Base-by-base conservation (phyloP, 768 basidiomycete species). In the Artomyces pyxidatus region DNA sequence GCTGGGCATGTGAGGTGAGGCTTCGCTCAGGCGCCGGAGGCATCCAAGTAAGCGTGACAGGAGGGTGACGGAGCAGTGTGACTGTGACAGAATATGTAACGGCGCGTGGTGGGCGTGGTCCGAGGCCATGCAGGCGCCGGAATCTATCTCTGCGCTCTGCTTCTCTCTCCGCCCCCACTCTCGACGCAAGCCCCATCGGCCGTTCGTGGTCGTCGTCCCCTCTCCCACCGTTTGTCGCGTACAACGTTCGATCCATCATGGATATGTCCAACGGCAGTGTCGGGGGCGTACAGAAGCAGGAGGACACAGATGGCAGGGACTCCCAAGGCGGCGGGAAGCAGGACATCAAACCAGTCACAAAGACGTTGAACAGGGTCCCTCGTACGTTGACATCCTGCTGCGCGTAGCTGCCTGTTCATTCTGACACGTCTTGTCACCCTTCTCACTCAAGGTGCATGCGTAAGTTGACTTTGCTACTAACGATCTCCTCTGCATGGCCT, bases 321-420 rank as follows among this genome's bases (percentile, higher is more conserved):
- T 44, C 59, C 23, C 59, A 60, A 56, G 61, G 60, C 37, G 52
- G 58, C 43, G 52, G 48, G 42, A 88, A 87, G 66, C 75, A 74
- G 42, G 85, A 86, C 59, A 61, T 77, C 28, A 90, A 88, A 61
- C 81, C 86, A n/a, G 69, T 70, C 27, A 80, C 78, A 45, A 83
- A 85, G 68, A 85, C 88, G 8, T 71, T 90, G 61, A 91, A 91
- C 68, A 76, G 88, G 66, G 88, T 91, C 16, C 89, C 88, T 57
- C 83, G 88, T 91, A 71, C 59, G 86, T 76, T 35, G 49, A 53
- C 58, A 58, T 42, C 57, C 45, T 28, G 26, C 44, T 37, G 52
- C 30, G n/a, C n/a, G n/a, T n/a, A n/a, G n/a, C 55, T 52, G 50
- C 48, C 53, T 51, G 42, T 28, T 44, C 44, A n/a, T n/a, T n/a